A percentile compares a stretch with the other conserved stretches of the same genome.
Conservation (phyloP, 2,329 filamentous ascomycete species). For the Endocalyx cinctus region DNA sequence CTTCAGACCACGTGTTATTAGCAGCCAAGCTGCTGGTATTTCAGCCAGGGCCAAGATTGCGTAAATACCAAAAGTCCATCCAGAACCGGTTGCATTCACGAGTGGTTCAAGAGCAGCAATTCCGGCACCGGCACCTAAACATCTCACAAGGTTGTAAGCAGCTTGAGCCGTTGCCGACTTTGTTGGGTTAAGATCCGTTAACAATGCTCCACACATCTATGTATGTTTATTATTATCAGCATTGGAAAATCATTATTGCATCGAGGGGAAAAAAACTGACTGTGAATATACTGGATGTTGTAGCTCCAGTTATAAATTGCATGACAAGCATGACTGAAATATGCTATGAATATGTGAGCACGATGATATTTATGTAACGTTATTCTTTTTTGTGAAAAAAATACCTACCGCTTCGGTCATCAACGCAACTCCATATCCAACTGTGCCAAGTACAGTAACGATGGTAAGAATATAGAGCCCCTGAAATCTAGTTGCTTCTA, state of each 20-base stretch:
- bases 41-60: neutral
- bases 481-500: constrained; percentile 1
- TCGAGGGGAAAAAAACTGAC: constrained; percentile 1
- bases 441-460: constrained; percentile 1
- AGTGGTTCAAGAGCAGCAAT: neutral
- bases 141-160: constrained; percentile 21
- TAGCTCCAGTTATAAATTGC: constrained; percentile 11
- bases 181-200: constrained; percentile 21
- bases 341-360: too few relatives aligned
- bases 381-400: neutral
- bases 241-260: neutral
- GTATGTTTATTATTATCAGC: neutral
- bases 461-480: neutral
- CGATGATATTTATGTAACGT: too few relatives aligned
- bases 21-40: neutral
- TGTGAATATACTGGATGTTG: constrained; percentile 9
- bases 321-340: constrained; percentile 9
- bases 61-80: neutral
- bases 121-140: neutral
- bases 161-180: constrained; percentile 21
- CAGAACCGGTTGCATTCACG: neutral
- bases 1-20: neutral
- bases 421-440: constrained; percentile 5
- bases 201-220: constrained; percentile 13
- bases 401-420: constrained; percentile 1